A percentile compares a stretch with the other conserved stretches of the same genome.
phyloP scores from a whole-genome alignment of 331 rosid species.

The Acacia concinna region DNA sequence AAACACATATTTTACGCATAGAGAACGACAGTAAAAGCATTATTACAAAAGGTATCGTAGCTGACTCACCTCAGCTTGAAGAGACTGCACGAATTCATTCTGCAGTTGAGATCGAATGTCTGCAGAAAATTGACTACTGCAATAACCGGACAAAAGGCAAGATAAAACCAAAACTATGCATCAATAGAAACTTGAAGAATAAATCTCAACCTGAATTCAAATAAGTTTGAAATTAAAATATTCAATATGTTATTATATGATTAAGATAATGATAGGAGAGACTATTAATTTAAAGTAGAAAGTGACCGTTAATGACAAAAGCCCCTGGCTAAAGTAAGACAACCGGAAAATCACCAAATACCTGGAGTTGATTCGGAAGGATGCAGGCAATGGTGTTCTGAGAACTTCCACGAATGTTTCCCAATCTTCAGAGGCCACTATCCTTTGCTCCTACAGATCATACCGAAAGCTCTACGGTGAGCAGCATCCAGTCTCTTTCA shows the following conservation, averaged over 20 bases:
- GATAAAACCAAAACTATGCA: conserved; percentile 19
- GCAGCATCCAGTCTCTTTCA: not conserved
- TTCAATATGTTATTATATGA: not conserved
- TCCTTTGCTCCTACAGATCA: conserved; percentile 58
- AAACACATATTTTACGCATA: not conserved
- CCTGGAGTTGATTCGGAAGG: conserved; percentile 87
- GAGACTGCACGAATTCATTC: conserved; percentile 67
- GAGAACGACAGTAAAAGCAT: not conserved
- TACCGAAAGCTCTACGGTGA: conserved; percentile 6
- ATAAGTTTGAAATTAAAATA: not conserved
- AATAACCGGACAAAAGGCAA: conserved; percentile 26
- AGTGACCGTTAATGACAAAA: not conserved
- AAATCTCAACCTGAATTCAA: not conserved
- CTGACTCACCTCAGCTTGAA: conserved; percentile 64
- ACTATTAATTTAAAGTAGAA: not conserved
- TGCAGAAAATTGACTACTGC: conserved; percentile 76
- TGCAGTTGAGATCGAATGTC: conserved; percentile 74
- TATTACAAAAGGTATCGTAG: not conserved
- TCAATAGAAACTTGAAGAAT: conserved; percentile 17
- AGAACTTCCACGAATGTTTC: conserved; percentile 62
- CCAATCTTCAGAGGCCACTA: conserved; percentile 70
- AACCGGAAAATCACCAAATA: conserved; percentile 14
- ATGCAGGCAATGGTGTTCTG: conserved; percentile 77
- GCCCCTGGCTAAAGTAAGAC: not conserved
- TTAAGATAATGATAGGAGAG: not conserved